Base-by-base conservation (phyloP, 768 basidiomycete species). In the Auriscalpium microsporum region DNA sequence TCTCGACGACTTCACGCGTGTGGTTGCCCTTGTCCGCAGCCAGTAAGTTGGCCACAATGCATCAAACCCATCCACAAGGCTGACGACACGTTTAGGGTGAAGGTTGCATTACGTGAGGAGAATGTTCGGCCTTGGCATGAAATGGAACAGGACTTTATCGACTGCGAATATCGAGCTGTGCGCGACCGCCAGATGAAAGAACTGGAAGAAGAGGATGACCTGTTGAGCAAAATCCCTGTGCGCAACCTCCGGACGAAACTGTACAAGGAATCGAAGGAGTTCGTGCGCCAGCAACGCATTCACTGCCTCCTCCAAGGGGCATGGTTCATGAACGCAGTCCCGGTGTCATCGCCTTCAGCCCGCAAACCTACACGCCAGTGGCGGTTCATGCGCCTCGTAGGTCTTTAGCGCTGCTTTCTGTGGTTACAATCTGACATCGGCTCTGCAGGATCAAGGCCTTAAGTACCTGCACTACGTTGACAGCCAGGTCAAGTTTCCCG, bases 131-230 rank as follows among this genome's bases (percentile, higher is more conserved):
- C 79, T 8, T 94, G 92, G 92, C 87, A 87, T 64, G 80, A 86
- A 61, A 86, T 95, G 34, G 89, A 91, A 67, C 78, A 78, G 38
- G 87, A 88, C 58, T 91, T 92, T 65, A 73, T 83, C 21, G 87
- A 89, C 51, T 81, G 79, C 64, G 90, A 92, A 67, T 93, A 93
- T 64, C 87, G 87, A 33, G 81, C 80, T n/a, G 84, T 94, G 10
- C 78, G 92, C 47, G 87, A 91, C 63, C 76, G 90, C 37, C 92
- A 94, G 70, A 89, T 94, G 88, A 82, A 87, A 65, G 90, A 94
- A 65, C 74, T 94, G 6, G 93, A 94, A 65, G 73, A 82, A 42
- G 90, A 94, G 66, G 93, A 95, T 66, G 92, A 94, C 67, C 69
- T 94, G 13, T 70, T 93, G 57, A 88, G 80, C 69, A 94, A 92